Evolutionary conservation across 2,329 filamentous ascomycete species (phyloP), one percentile per base, ranked within the genome.

Genomic region (Cytospora piceae): DNA sequence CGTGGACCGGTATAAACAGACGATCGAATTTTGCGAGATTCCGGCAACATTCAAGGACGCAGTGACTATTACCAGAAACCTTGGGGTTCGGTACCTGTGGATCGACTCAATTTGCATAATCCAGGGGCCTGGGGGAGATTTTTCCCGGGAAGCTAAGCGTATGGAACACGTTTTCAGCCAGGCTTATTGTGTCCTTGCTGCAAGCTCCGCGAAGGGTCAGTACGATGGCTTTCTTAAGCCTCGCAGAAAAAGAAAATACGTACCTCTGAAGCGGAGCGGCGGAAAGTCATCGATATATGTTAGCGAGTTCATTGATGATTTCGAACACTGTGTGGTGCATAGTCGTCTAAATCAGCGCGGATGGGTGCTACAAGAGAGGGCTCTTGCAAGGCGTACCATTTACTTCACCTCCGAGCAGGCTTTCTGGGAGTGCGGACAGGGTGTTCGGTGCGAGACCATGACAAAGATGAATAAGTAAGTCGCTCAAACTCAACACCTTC

Each of bases 281-380:
- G 7, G 15, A 12, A 51, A 7, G n/a, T 12, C 27, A 69, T 2
- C 59, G 73, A 17, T 75, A 73, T 53, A 52, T 74, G n/a, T 76
- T 7, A 12, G 49, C 24, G 74, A 29, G 39, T 70, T 15, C 12
- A 60, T 15, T 72, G 77, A 78, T 55, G 69, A 78, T 64, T 79
- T 79, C 65, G 51, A 70, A 3, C 20, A 37, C n/a, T 66, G 80
- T 17, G 77, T 79, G 1, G 68, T 74, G 5, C 55, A 74, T 0
- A 70, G 74, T 0, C 15, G 66, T 1, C 68, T 81, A 2, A 78
- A 74, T 58, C 69, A 63, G 6, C 70, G 78, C 6, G 78, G 74
- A 2, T 80, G 78, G 79, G 78, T 79, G 1, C 55, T 79, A 9
- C 78, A 80, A 64, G 79, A 80, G 64, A 69, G 73, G n/a, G 74